Evolutionary conservation across 1,284 basidiomycete genomes (phyloP), one percentile per base, ranked within the genome.

Genomic region (Trametes hirsuta): DNA sequence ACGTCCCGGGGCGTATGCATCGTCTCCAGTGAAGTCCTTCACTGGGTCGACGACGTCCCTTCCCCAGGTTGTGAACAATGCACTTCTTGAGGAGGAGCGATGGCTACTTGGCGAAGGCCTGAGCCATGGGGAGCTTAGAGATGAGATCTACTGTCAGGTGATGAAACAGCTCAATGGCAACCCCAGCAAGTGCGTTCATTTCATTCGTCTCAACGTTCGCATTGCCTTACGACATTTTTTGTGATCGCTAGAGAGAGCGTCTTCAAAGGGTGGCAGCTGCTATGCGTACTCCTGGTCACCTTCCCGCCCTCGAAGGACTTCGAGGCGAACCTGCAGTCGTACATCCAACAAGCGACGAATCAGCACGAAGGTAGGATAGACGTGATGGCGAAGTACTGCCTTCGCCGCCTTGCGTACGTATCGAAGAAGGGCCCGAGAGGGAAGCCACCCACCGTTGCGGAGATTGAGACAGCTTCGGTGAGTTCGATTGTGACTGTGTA

Each of bases 251-350:
- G 91, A 22, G 92, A 95, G 69, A 90, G 91, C 67, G 74, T 86
- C 36, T 94, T 95, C 76, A 89, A 88, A 67, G 95, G 94, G 30
- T 97, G 94, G 91, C 95, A 97, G 71, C 77, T 97, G 47, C 78
- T 97, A 37, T 96, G 93, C 71, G 94, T 96, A 0, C 77, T 95
- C 30, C 80, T 95, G 15, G 84, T 92, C 55, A 90, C 93, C 1
- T 97, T 97, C 72, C 91, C 93, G 3, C 95, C 95, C 0, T 95
- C 93, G 18, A 94, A 94, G 75, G 89, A 94, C 71, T 94, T 97
- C 67, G 92, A 94, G 72, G 81, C 86, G 0, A 93, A 93, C 71
- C 81, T 97, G 3, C 84, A 82, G 36, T 80, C 83, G 11, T 97
- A 95, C 76, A 85, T 96, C 47, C 83, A 88, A 59, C 84, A 85